Base-by-base conservation (phyloP, 164 flowering plant genomes). In the Stephania japonica region DNA sequence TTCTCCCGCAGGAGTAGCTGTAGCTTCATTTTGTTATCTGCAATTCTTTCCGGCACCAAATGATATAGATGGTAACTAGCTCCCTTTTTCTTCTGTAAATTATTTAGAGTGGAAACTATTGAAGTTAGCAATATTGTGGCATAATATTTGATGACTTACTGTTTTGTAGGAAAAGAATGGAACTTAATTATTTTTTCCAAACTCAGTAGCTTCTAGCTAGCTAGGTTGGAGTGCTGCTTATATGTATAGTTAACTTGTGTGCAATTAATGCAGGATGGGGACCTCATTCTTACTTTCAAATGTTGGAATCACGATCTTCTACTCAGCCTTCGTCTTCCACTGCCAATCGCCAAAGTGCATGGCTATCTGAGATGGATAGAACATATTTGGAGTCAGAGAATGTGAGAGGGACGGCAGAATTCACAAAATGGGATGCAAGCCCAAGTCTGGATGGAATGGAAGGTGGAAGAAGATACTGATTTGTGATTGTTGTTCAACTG, bases 11-110 rank as follows among this genome's bases (percentile, higher is more conserved):
- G 98, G 98, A 72, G 16, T 74, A 5, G 73, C 81, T 3, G 84
- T 90, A 53, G 84, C 94, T 67, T 79, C 87, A 7, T 84, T 91
- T 73, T 93, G 98, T 75, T 93, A 93, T 79, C 75, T 88, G 77
- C 98, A 93, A 75, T 91, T 93, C 81, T 93, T 88, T 74, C 94
- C 97, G 68, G 84, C 92, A 7, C 98, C 98, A 4, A 85, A 93
- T 81, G 80, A 84, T 73, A 56, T 76, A 1, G 87, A 92, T 65
- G 92, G 94, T 83, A 73, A 26, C 38, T 32, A 32, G 72, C 10
- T 63, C 42, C 63, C 44, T 65, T 5, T 44, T 42, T 62, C 24
- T 4, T 64, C 42, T 32, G 13, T 19, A 42, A 11, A 9, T 42
- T 18, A n/a, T n/a, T n/a, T n/a, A n/a, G n/a, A n/a, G n/a, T n/a